Evolutionary conservation across 1,284 basidiomycete genomes (phyloP).

Genomic region (Leccinum fallax): DNA sequence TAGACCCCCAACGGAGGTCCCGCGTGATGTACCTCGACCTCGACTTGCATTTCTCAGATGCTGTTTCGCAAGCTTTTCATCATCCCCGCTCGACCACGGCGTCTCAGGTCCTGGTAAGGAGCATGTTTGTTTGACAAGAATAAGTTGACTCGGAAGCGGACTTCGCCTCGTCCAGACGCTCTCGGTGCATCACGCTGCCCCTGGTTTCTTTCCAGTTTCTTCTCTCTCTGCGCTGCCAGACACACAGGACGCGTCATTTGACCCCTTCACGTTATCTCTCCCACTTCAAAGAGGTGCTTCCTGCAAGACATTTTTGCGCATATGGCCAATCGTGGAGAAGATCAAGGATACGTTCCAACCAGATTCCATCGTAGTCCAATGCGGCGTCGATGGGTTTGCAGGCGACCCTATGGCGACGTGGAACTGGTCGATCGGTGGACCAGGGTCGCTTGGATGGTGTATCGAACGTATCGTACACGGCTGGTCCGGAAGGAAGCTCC

Average conservation of each 20-base stretch:
- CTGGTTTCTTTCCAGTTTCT: conserved; percentile 82
- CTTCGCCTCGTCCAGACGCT: conserved; percentile 54
- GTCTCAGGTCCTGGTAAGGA: conserved; percentile 61
- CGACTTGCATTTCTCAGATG: conserved; percentile 92
- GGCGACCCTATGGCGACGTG: conserved; percentile 80
- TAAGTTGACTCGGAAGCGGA: not conserved
- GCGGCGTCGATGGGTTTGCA: conserved; percentile 84
- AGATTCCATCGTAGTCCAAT: conserved; percentile 82
- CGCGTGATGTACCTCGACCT: conserved; percentile 90
- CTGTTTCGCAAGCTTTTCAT: conserved; percentile 79
- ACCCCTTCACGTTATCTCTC: conserved; percentile 77
- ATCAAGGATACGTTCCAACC: conserved; percentile 70
- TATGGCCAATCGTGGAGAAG: conserved; percentile 66
- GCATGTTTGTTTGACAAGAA: not conserved
- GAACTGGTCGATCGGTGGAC: conserved; percentile 72
- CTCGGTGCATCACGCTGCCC: conserved; percentile 81
- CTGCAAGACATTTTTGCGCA: conserved; percentile 54
- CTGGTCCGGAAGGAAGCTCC: conserved; percentile 63
- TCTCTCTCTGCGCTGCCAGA: conserved; percentile 53
- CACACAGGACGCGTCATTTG: conserved; percentile 41
- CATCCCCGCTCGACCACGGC: conserved; percentile 35
- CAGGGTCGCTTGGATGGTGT: conserved; percentile 75
- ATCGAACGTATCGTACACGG: conserved; percentile 52
- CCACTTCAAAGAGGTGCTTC: conserved; percentile 74
- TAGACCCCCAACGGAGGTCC: conserved; percentile 43